These are phyloP conservation scores for Leccinum longicurvipes DNA, from an alignment of 768 basidiomycete species.

Conservation along the genomic window DNA sequence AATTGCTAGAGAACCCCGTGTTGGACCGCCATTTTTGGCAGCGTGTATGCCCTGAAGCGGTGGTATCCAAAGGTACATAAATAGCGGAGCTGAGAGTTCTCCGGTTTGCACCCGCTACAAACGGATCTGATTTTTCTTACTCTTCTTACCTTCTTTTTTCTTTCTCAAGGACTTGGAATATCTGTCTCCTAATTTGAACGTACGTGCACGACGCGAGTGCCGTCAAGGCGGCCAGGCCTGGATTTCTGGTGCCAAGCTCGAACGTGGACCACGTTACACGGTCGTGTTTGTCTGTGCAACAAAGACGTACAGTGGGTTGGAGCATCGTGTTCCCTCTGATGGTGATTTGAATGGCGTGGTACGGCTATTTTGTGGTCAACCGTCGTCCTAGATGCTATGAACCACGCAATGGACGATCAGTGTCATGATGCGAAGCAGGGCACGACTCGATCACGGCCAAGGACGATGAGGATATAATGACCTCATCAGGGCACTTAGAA, in stretches of 20 bases:
- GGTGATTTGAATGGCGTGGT: not conserved
- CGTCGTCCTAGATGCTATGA: not conserved
- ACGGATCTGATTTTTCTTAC: not conserved
- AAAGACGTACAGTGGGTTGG: not conserved
- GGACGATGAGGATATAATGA: not conserved
- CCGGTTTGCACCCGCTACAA: not conserved
- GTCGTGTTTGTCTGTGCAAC: not conserved
- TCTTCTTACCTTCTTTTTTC: not conserved
- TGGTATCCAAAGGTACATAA: not conserved
- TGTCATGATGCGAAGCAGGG: not conserved
- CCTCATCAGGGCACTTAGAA: not conserved
- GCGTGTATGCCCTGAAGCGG: not conserved
- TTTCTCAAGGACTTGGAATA: not conserved
- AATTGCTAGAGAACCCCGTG: not conserved
- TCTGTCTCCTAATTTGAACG: not conserved
- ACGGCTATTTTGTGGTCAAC: not conserved
- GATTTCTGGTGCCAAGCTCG: not conserved
- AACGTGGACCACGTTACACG: not conserved
- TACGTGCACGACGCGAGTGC: not conserved
- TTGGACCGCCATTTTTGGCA: not conserved
- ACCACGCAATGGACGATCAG: not conserved
- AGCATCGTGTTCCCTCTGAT: not conserved
- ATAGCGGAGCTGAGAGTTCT: not conserved
- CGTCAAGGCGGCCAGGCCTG: not conserved
- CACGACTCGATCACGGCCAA: not conserved